Base-by-base conservation (phyloP, 768 basidiomycete species). In the Scleroderma bovista region DNA sequence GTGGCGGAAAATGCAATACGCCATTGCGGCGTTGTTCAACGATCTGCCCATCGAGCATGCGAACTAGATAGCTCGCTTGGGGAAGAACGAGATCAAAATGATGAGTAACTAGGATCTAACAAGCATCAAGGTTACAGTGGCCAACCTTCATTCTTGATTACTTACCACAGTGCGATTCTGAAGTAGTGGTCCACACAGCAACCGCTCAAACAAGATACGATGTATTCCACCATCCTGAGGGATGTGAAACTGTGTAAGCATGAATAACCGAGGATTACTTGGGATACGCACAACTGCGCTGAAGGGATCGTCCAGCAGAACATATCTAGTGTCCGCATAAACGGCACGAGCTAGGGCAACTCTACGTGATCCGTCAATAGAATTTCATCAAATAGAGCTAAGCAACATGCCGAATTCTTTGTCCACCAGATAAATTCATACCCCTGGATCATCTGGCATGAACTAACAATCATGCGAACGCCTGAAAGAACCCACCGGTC, bases 271-370 rank as follows among this genome's bases (percentile, higher is more conserved):
- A 48, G 6, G 23, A 17, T 6, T 11, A 20, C 55, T 24, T 11
- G 51, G 48, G 24, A 3, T 17, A 70, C 84, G 39, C 72, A 86
- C 87, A 42, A 92, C 87, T 3, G 88, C 88, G 54, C 88, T 88
- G 32, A 92, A 66, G 4, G 87, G 86, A 58, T 91, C 89, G 56
- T 92, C 88, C 38, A 92, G 65, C n/a, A 92, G 70, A 0, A 90
- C 80, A 52, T 77, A 83, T 64, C 76, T 78, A 22, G 81, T 83
- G 15, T 75, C 70, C 22, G 85, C 82, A 64, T 92, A 93, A 0
- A 89, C 83, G 1, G 90, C 89, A 13, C 90, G 79, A 11, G 89
- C 90, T 10, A 93, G 75, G 1, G 88, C 88, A 15, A 92, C 86
- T 53, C 86, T 84, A n/a, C 11, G 46, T 36, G 3, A 0, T 4